Evolutionary conservation across 225 moss, liverwort and hornwort genomes (phyloP), one percentile per base, ranked within the genome.

Genomic region (Thuidium tamariscinum): DNA sequence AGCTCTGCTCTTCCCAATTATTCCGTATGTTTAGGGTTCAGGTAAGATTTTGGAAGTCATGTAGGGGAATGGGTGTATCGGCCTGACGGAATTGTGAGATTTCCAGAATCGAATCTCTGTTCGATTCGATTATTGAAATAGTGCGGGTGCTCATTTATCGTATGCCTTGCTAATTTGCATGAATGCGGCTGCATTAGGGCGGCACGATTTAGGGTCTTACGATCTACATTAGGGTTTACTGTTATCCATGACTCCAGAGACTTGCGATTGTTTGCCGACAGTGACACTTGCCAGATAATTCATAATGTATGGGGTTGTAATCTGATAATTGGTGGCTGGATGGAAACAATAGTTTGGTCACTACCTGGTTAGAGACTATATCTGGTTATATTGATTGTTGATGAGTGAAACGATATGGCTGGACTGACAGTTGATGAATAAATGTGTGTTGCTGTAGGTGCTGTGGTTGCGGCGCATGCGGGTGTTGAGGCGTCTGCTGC

Each of bases 391-490:
- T 16, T 23, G 54, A 54, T 34, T 36, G 23, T 54, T 54, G 54
- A 75, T 36, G n/a, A 75, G 54, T 23, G 54, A 23, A n/a, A 52
- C 3, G n/a, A 22, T n/a, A 22, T 22, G 46, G 13, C 23, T 18
- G 16, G 9, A 65, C 52, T 69, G 68, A 68, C 26, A 5, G 46
- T 14, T 26, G 41, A 51, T 32, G n/a, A 10, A 48, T 39, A 54
- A 37, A 57, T 83, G n/a, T 11, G 55, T 39, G 48, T 48, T 83
- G 20, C 21, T 62, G 21, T 42, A 90, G 92, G 92, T 92, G 55
- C 63, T 96, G 82, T 96, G 96, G 96, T 88, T 96, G 83, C 88
- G 95, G 89, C 93, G 95, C 62, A 83, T 96, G 95, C 90, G 96
- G 3, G 95, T 96, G 17, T 92, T 96, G 87, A 91, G 96, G 82